Conservation (phyloP, 2,329 filamentous ascomycete species). For the Colletotrichum coccodes region DNA sequence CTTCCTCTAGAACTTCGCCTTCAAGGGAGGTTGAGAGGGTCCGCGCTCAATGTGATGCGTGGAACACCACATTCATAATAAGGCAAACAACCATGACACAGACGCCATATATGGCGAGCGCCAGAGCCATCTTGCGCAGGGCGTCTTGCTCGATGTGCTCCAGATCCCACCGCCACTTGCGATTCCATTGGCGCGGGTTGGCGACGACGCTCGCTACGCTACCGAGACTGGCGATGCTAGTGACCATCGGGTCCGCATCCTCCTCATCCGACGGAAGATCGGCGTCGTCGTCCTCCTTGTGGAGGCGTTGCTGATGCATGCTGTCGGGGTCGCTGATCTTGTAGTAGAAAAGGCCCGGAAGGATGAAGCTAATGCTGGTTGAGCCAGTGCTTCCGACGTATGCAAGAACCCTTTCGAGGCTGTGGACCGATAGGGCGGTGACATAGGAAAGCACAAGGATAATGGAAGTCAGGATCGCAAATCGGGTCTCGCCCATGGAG, state of each 20-base stretch:
- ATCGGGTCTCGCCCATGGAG: slow-evolving; percentile 85
- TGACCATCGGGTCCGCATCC: slow-evolving; percentile 53
- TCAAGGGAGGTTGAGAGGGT: not conserved
- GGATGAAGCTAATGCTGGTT: slow-evolving; percentile 95
- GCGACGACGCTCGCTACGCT: slow-evolving; percentile 50
- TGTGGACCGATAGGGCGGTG: slow-evolving; percentile 90
- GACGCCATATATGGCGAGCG: slow-evolving; percentile 83
- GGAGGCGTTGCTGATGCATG: slow-evolving; percentile 82
- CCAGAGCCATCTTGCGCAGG: slow-evolving; percentile 79
- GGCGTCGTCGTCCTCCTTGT: slow-evolving; percentile 93
- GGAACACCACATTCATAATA: slow-evolving; percentile 85
- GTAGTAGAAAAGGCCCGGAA: slow-evolving; percentile 97
- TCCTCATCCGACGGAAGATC: slow-evolving; percentile 62
- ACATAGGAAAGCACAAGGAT: slow-evolving; percentile 89
- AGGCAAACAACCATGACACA: slow-evolving; percentile 92
- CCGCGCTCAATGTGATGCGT: slow-evolving; percentile 64
- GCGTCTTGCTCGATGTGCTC: slow-evolving; percentile 71
- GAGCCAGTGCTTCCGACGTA: slow-evolving; percentile 96
- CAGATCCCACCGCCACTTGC: slow-evolving; percentile 68
- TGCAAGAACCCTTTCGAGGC: slow-evolving; percentile 88
- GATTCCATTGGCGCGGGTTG: slow-evolving; percentile 57
- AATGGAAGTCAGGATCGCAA: slow-evolving; percentile 86
- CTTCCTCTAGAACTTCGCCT: slow-evolving; percentile 12
- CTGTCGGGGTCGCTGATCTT: slow-evolving; percentile 95
- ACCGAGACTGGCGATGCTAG: slow-evolving; percentile 56